Conservation (phyloP, 768 basidiomycete species). For the Boletus patriciae region DNA sequence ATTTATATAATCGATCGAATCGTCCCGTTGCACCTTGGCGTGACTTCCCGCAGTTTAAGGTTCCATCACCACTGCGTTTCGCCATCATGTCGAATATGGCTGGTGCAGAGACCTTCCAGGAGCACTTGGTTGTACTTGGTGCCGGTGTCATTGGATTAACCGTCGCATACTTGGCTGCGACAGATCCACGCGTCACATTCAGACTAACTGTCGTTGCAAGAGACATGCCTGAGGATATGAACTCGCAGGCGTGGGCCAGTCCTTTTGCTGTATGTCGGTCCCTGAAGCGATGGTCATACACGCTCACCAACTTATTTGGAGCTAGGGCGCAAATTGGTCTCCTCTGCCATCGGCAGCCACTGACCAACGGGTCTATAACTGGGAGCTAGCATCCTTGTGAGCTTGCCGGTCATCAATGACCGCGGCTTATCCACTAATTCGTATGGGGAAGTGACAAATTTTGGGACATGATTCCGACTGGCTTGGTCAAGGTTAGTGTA, state of each 20-base stretch:
- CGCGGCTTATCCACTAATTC: conserved; percentile 5
- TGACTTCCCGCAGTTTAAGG: not conserved
- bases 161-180: conserved; percentile 34
- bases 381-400: conserved; percentile 47
- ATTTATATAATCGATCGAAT: conserved; percentile 2
- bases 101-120: conserved; percentile 1
- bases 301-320: not conserved
- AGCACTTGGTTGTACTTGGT: conserved; percentile 35
- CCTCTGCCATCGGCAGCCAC: conserved; percentile 39
- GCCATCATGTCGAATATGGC: conserved; percentile 14
- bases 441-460: conserved; percentile 39
- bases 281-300: not conserved
- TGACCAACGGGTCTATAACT: conserved; percentile 35
- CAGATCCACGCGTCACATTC: conserved; percentile 20
- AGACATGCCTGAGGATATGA: conserved; percentile 38
- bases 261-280: conserved; percentile 47
- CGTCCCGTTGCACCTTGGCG: not conserved
- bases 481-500: conserved; percentile 39
- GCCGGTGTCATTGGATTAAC: conserved; percentile 43
- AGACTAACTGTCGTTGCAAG: conserved; percentile 35
- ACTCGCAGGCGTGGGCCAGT: conserved; percentile 48
- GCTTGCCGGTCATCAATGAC: conserved; percentile 7
- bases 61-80: too few relatives aligned
- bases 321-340: conserved; percentile 49
- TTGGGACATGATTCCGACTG: conserved; percentile 48